Base-by-base conservation (phyloP, 1,284 basidiomycete species). In the Golubevia pallescens region DNA sequence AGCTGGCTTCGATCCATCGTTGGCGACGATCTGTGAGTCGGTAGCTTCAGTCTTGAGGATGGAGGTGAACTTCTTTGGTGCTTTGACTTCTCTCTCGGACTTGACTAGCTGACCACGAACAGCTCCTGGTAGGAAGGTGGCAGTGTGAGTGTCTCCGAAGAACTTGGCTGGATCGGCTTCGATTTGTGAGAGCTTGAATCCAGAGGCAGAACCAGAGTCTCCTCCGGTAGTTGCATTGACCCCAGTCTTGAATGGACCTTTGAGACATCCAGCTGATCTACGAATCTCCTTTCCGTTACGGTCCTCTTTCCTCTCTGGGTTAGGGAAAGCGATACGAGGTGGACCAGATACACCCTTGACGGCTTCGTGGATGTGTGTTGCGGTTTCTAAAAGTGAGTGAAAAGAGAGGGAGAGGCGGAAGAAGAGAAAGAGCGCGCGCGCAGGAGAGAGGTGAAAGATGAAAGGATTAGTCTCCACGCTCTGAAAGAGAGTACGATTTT, bases 301-400 rank as follows among this genome's bases (percentile, higher is more conserved):
- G 55, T 66, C 56, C 7, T 14, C 61, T 16, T 55, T 42, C 2
- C 55, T 54, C 42, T 56, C 10, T 4, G 84, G 81, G 75, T 87
- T 86, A 38, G 83, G 80, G 77, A 86, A 86, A 6, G 84, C 84
- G 65, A 86, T 66, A 10, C 84, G 66, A 51, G 86, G 86, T 19
- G 86, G 86, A 32, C 86, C 86, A 14, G 76, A 71, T 4, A 59
- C 57, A n/a, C 86, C 86, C 2, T 42, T 61, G 16, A 64, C 64
- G 21, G 80, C 83, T 60, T 86, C 65, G 72, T 86, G 85, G 62
- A 86, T 86, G 71, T 86, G 86, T 0, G 86, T 86, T 3, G 86
- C 80, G 20, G 86, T 86, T 55, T 63, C 34, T 38, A 10, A 38
- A 38, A 10, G 34, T 4, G 34, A 38, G 10, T 4, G 34, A 10